Evolutionary conservation across 2,329 filamentous ascomycete genomes (phyloP).

Genomic region (Cercospora zeae-maydis): DNA sequence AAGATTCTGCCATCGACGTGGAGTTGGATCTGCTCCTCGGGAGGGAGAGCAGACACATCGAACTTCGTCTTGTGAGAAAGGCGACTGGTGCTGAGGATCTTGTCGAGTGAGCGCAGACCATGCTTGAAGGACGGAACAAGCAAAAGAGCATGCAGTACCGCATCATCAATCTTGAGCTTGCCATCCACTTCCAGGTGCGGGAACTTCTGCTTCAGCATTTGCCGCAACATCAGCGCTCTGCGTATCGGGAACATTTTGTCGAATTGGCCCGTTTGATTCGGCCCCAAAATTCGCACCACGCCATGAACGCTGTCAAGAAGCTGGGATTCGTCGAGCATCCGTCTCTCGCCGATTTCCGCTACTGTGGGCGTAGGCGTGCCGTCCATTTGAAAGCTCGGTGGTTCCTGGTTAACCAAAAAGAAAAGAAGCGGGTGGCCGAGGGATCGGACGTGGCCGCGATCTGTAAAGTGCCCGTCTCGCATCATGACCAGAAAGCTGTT

Average conservation of each 20-base stretch:
- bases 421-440: conserved; percentile 33
- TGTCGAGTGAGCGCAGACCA: conserved; percentile 35
- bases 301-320: conserved; percentile 36
- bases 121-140: conserved; percentile 36
- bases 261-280: conserved; percentile 30
- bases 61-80: conserved; percentile 35
- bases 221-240: conserved; percentile 35
- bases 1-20: conserved; percentile 37
- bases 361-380: conserved; percentile 29
- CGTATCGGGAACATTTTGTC: conserved; percentile 34
- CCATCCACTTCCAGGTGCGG: conserved; percentile 33
- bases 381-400: conserved; percentile 21
- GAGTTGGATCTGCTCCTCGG: conserved; percentile 37
- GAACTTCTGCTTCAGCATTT: conserved; percentile 33
- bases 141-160: conserved; percentile 35
- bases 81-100: conserved; percentile 36
- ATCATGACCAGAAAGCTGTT: conserved; percentile 33
- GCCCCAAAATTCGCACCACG: conserved; percentile 32
- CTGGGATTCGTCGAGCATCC: conserved; percentile 27
- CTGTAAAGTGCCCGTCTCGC: conserved; percentile 33
- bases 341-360: conserved; percentile 23
- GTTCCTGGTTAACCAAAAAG: conserved; percentile 35
- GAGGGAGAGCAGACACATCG: conserved; percentile 35
- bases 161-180: conserved; percentile 36
- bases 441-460: conserved; percentile 28